A percentile compares a stretch with the other conserved stretches of the same genome.
phyloP scores from a whole-genome alignment of 306 rosid genomes.

The Fagus sylvatica region DNA sequence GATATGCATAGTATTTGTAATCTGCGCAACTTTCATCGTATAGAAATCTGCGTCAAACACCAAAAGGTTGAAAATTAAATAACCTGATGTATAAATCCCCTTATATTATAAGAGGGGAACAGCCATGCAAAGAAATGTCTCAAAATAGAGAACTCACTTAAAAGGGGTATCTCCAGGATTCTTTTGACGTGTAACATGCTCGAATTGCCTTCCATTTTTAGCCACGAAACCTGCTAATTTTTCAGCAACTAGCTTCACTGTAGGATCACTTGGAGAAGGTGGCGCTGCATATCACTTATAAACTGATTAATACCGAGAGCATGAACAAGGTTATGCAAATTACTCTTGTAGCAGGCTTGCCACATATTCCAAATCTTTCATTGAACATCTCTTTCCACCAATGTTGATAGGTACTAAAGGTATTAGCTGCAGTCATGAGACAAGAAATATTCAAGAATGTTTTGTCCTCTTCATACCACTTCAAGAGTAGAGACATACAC shows the following conservation, averaged over 20 bases:
- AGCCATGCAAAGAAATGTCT: background rate
- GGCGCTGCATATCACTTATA: conserved; percentile 99
- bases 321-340: conserved; percentile 99
- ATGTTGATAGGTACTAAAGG: conserved; percentile 84
- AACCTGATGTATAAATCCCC: too few species aligned
- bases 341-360: conserved; percentile 99
- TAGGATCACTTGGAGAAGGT: conserved; percentile 93
- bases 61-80: background rate
- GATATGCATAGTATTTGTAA: conserved; percentile 85
- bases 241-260: conserved; percentile 99
- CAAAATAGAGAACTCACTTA: conserved; percentile 50
- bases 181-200: conserved; percentile 95
- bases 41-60: conserved; percentile 59
- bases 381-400: conserved; percentile 90
- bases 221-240: conserved; percentile 99
- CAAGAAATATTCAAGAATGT: conserved; percentile 81
- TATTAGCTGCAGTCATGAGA: conserved; percentile 98
- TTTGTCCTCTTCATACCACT: conserved; percentile 67
- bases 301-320: conserved; percentile 98
- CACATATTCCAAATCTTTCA: conserved; percentile 82
- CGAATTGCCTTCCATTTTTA: conserved; percentile 97
- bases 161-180: conserved; percentile 96
- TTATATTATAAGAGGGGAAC: background rate
- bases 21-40: conserved; percentile 77
- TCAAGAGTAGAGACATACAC: conserved; percentile 50